Conservation (phyloP, 176 grass and related monocot species). For the Eleusine coracana region DNA sequence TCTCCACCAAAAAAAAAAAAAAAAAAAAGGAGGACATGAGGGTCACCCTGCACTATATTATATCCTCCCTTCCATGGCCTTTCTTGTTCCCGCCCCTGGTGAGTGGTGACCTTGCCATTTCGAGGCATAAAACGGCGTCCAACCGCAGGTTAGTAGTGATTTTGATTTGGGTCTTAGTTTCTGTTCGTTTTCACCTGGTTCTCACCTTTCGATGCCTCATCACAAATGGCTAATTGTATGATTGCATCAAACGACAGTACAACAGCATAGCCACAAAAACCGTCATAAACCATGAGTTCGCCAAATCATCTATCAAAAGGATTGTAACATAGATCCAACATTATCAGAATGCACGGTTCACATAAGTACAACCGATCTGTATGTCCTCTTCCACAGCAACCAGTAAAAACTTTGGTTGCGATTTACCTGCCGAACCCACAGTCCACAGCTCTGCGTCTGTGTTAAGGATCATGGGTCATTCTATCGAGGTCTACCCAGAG, state of each 20-base stretch:
- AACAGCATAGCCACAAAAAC: neutral
- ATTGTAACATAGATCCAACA: neutral
- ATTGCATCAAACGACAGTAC: neutral
- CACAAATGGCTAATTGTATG: neutral
- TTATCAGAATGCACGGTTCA: neutral
- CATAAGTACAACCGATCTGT: constrained; percentile 32
- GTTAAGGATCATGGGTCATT: constrained; percentile 5
- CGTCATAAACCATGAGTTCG: neutral
- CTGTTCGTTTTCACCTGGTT: no score
- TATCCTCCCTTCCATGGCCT: no score
- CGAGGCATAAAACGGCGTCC: no score
- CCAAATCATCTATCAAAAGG: neutral
- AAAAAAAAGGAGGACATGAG: no score
- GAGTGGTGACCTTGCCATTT: no score
- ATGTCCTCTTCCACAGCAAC: constrained; percentile 41
- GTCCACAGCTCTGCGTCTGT: neutral
- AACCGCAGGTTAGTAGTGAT: no score
- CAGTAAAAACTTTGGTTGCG: constrained; percentile 18
- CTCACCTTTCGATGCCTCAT: neutral
- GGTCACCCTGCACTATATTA: no score
- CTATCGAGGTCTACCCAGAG: neutral
- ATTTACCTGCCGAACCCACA: constrained; percentile 18
- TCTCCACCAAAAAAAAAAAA: no score
- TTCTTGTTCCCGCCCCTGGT: no score
- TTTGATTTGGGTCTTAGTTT: no score